Conservation (phyloP, 345 rosid genomes). For the Citrus reticulata region DNA sequence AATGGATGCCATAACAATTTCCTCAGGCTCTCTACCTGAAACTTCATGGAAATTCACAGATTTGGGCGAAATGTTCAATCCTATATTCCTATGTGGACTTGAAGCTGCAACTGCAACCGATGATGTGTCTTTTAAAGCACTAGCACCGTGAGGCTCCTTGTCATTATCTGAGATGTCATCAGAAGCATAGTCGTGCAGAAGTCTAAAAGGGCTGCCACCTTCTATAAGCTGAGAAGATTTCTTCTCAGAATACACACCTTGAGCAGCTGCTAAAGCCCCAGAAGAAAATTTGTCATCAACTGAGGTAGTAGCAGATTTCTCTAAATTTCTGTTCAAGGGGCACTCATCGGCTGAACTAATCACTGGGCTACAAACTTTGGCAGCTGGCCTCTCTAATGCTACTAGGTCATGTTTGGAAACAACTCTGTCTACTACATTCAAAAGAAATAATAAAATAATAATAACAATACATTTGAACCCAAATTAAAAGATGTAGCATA, state of each 20-base stretch:
- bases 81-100: slow-evolving; percentile 7
- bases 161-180: slow-evolving; percentile 41
- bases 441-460: background rate
- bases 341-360: slow-evolving; percentile 13
- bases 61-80: slow-evolving; percentile 4
- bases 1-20: slow-evolving; percentile 11
- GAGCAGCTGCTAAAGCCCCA: slow-evolving; percentile 11
- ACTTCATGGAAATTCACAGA: slow-evolving; percentile 6
- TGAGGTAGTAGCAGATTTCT: slow-evolving; percentile 7
- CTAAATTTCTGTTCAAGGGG: slow-evolving; percentile 8
- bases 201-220: slow-evolving; percentile 42
- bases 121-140: slow-evolving; percentile 6
- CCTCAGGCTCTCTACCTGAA: slow-evolving; percentile 16
- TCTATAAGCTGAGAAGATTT: slow-evolving; percentile 15
- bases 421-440: slow-evolving; percentile 14
- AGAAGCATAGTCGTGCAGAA: slow-evolving; percentile 48
- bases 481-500: background rate
- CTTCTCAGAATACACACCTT: slow-evolving; percentile 11
- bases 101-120: slow-evolving; percentile 18
- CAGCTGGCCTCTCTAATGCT: slow-evolving; percentile 7
- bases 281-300: slow-evolving; percentile 3
- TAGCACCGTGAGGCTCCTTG: slow-evolving; percentile 8
- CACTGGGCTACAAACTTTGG: slow-evolving; percentile 10
- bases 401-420: slow-evolving; percentile 5
- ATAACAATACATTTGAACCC: background rate